A percentile compares a stretch with the other conserved stretches of the same genome.
Conservation (phyloP, 495 filamentous ascomycete genomes). For the Lasiosphaeris hirsuta region DNA sequence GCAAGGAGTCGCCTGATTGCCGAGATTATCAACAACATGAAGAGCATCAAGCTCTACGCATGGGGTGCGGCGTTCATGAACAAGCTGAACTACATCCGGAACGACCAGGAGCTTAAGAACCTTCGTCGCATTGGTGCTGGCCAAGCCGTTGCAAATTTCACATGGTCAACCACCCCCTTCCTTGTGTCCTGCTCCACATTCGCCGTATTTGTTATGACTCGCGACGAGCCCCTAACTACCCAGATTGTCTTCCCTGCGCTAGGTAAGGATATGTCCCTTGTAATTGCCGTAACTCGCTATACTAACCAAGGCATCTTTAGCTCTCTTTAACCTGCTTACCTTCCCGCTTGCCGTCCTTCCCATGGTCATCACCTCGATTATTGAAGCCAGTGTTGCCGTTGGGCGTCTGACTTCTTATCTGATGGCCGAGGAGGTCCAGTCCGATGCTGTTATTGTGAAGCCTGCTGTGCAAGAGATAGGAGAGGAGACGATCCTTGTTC, state of each 20-base stretch:
- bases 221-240: constrained; percentile 76
- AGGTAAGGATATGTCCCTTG: constrained; percentile 34
- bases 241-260: constrained; percentile 95
- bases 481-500: constrained; percentile 80
- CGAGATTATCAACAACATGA: constrained; percentile 99
- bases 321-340: constrained; percentile 87
- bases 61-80: constrained; percentile 98
- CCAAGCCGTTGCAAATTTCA: constrained; percentile 93
- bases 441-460: constrained; percentile 70
- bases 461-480: constrained; percentile 66
- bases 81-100: constrained; percentile 90
- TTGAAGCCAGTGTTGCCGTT: constrained; percentile 93
- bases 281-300: not conserved
- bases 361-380: constrained; percentile 95
- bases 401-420: constrained; percentile 82
- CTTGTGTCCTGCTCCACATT: constrained; percentile 97
- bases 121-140: constrained; percentile 93
- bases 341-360: constrained; percentile 94
- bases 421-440: constrained; percentile 83
- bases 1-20: constrained; percentile 89
- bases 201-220: constrained; percentile 84
- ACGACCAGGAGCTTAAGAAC: constrained; percentile 92
- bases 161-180: constrained; percentile 99
- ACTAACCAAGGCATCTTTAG: constrained; percentile 16
- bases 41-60: constrained; percentile 97